Evolutionary conservation across 805 yeast species (phyloP).

Genomic region (Candida multigemmis): DNA sequence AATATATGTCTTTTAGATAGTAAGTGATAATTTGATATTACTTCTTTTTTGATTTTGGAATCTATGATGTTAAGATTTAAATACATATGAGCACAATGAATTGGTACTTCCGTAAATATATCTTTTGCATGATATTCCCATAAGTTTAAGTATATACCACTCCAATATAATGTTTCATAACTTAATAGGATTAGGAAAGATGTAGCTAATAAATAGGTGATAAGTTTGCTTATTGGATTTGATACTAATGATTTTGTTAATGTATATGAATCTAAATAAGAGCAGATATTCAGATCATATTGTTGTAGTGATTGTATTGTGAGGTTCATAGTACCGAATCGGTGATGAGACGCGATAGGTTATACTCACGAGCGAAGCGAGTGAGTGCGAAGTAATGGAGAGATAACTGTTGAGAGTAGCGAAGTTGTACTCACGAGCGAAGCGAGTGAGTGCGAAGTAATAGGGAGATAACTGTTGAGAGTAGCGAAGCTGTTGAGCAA

Average conservation of each 20-base stretch:
- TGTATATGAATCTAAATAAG: constrained; percentile 5
- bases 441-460: no score
- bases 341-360: no score
- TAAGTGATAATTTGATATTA: constrained; percentile 18
- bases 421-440: no score
- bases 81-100: constrained; percentile 70
- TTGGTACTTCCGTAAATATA: constrained; percentile 62
- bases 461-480: no score
- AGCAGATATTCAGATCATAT: constrained; percentile 5
- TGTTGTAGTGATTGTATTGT: constrained; percentile 4
- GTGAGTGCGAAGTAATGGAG: no score
- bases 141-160: constrained; percentile 29
- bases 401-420: no score
- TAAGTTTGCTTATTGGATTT: constrained; percentile 15
- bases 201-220: constrained; percentile 18
- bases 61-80: constrained; percentile 38
- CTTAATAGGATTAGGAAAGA: constrained; percentile 15
- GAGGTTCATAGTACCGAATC: no score
- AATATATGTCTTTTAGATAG: constrained; percentile 15
- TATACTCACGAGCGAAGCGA: no score
- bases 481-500: no score
- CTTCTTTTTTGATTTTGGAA: constrained; percentile 7
- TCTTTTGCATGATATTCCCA: constrained; percentile 52
- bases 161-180: constrained; percentile 33
- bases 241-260: constrained; percentile 15